These are phyloP conservation scores for Colletotrichum truncatum DNA, from an alignment of 2,329 filamentous ascomycete species.

Conservation along the genomic window DNA sequence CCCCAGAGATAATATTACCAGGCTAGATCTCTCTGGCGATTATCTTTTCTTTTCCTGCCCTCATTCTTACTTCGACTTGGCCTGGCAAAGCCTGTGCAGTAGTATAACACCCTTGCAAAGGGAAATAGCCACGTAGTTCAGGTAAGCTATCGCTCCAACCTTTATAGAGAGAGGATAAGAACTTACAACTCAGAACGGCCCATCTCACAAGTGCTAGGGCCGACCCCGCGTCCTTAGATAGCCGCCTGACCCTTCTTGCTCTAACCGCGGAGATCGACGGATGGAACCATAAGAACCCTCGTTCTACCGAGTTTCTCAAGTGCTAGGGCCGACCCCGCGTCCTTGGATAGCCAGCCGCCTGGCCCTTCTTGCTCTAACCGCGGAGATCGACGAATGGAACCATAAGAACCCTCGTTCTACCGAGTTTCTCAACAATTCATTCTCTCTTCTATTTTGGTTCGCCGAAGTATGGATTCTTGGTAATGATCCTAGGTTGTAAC, in stretches of 20 bases:
- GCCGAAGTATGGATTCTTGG: too few relatives aligned
- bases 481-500: too few relatives aligned
- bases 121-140: too few relatives aligned
- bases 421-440: background rate
- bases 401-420: background rate
- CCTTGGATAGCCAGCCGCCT: background rate
- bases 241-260: slow-evolving; percentile 5
- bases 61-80: too few relatives aligned
- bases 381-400: slow-evolving; percentile 9
- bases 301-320: background rate
- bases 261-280: slow-evolving; percentile 14
- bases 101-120: too few relatives aligned
- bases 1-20: too few relatives aligned
- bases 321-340: background rate
- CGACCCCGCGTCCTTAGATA: background rate
- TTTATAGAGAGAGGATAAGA: background rate
- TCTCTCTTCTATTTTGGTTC: too few relatives aligned
- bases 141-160: background rate
- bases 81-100: too few relatives aligned
- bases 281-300: background rate
- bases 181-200: slow-evolving; percentile 2
- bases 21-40: too few relatives aligned
- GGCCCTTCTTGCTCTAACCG: slow-evolving; percentile 12
- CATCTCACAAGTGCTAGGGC: background rate
- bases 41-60: too few relatives aligned